Percentiles rank a stretch among this genome's conserved stretches.
Conservation (phyloP, 371 early-diverging fungal genomes). For the Gilbertella persicaria region DNA sequence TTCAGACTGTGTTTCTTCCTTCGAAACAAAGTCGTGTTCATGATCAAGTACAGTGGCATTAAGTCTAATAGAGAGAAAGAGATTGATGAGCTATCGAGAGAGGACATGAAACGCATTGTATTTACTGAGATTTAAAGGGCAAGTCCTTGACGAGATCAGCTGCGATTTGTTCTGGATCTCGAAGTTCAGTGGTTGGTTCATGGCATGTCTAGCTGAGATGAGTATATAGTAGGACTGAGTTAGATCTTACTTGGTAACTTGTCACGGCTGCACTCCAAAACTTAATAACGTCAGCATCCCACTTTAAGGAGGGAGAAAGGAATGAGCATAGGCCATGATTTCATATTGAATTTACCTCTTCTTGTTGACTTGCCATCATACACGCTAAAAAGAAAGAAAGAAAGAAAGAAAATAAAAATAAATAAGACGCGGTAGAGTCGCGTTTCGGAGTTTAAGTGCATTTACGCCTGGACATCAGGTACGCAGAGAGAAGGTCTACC, state of each 20-base stretch:
- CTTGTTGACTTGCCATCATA: too few relatives aligned
- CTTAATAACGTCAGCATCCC: constrained; percentile 19
- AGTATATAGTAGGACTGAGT: not conserved
- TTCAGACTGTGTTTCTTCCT: not conserved
- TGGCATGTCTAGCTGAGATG: constrained; percentile 5
- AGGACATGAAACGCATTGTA: not conserved
- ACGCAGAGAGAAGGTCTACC: too few relatives aligned
- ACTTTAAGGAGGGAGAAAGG: not conserved
- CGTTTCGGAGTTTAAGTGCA: too few relatives aligned
- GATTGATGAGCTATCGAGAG: not conserved
- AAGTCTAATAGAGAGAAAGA: not conserved
- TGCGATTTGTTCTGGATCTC: not conserved
- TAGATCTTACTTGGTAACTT: constrained; percentile 18
- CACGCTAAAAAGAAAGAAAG: too few relatives aligned
- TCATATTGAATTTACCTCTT: too few relatives aligned
- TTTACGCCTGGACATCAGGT: too few relatives aligned
- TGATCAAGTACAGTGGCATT: not conserved
- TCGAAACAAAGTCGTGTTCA: not conserved
- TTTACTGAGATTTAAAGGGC: not conserved
- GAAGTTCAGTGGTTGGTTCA: not conserved
- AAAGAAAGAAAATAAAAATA: too few relatives aligned
- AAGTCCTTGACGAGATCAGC: constrained; percentile 1
- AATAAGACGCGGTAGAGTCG: too few relatives aligned
- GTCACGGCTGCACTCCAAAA: constrained; percentile 20
- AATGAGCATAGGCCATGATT: not conserved